Base-by-base conservation (phyloP, 768 basidiomycete species). In the Termitomyces titanicus region DNA sequence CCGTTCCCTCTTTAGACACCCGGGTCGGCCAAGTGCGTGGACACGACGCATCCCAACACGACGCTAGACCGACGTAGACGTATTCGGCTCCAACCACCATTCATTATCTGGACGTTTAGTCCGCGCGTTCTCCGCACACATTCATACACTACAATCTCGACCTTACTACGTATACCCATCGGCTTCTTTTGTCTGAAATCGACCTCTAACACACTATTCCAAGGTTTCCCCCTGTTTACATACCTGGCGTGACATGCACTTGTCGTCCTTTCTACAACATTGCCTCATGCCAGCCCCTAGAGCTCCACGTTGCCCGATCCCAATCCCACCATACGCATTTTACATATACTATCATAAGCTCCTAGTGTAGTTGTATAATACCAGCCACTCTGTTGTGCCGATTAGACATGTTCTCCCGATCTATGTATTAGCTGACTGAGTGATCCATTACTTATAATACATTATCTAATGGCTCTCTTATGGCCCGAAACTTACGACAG, bases 61-160 rank as follows among this genome's bases (percentile, higher is more conserved):
- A 53, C 54, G 54, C 61, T 61, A 35, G 24, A 44, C 9, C 38
- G 58, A n/a, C n/a, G n/a, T n/a, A n/a, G 61, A 62, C 60, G 56
- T 53, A 34, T 48, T 49, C 45, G 43, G 47, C 42, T 51, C 43
- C 50, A 53, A 47, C 53, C 50, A 58, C 56, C 27, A 51, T 47
- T 46, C 42, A 29, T 62, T 61, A 66, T 61, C 59, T 66, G 66
- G 67, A 70, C 50, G 39, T 55, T 61, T 58, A 58, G 58, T 58
- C 46, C 47, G 51, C 60, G 61, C 59, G 61, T 47, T 37, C 49
- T 62, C 66, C 66, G 60, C 62, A 65, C 62, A 53, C 64, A 60
- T 64, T 31, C 60, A 60, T 68, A 70, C 60, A 61, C 62, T 69
- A 67, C 62, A 56, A 55, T 51, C 56, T 58, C 63, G 63, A 61